Base-by-base conservation (phyloP, 139 green algal species). In the Trebouxia sp. region DNA sequence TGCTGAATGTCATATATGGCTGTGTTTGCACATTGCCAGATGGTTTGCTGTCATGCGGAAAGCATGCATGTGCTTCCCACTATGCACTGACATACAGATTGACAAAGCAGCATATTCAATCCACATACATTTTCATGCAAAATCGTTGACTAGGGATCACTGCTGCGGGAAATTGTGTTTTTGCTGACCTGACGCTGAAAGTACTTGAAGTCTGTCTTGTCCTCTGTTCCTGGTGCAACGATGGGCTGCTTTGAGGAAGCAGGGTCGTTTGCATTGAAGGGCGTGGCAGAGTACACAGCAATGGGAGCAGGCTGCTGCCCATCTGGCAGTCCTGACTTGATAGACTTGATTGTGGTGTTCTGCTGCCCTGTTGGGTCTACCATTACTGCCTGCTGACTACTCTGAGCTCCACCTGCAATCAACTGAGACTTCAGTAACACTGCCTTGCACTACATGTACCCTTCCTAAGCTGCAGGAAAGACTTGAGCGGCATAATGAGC, bases 171-270 rank as follows among this genome's bases (percentile, higher is more conserved):
- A 53, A 38, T 37, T 41, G 14, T 14, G 58, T 14, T 28, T 20
- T 62, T 28, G 17, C 69, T 78, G 3, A 79, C 72, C 28, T 79
- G 72, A 65, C 72, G 43, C 72, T 79, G 45, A 30, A 79, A 79
- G 24, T 62, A 65, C 72, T 45, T 62, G 72, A 79, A 79, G 47
- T 53, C 26, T 24, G 72, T 42, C 43, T 45, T 56, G 17, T 62
- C 45, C 32, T 79, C 43, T 26, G 17, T 47, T 12, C 7, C 37
- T 6, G 72, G 15, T 30, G 26, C 43, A 30, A 47, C 43, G 32
- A 65, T 43, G 72, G 45, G 45, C 30, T 55, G 42, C 45, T 79
- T 62, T 6, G 30, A 45, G 12, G 45, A 65, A 47, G 20, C 72
- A 28, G 72, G 32, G 10, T 58, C 8, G 10, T 79, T n/a, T 10